Base-by-base conservation (phyloP, 768 basidiomycete species). In the Pleurotus sapidus region DNA sequence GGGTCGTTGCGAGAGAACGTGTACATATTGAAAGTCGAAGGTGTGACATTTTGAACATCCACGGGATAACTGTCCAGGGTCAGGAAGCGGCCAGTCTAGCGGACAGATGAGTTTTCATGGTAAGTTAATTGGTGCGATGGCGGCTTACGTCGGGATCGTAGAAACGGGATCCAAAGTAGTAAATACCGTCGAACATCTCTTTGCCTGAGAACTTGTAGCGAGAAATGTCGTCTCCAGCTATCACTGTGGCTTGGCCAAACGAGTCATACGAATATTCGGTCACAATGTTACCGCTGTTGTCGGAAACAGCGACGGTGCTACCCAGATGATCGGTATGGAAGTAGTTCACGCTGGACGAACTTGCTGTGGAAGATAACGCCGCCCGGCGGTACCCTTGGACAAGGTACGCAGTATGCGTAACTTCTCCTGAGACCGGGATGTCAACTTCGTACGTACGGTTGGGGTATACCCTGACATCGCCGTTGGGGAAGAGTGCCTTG, bases 101-200 rank as follows among this genome's bases (percentile, higher is more conserved):
- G 0, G 14, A 30, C 60, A 57, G 5, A 27, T 6, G 8, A 3
- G 34, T 7, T 6, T 38, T 2, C 20, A 1, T 20, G 3, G 20
- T 3, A 20, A 20, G 23, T 37, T 11, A 4, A 17, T n/a, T n/a
- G n/a, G n/a, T n/a, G 57, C 47, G 6, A 57, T 57, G 50, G 30
- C 57, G 48, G 5, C 42, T 45, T 17, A 55, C 54, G 8, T 25
- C 15, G 3, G 51, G 45, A 24, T 54, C 48, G 18, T 55, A 45
- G 42, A 60, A 61, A 24, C 59, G 57, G 15, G 60, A 43, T 24
- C 59, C 59, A 34, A 58, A 63, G 39, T 60, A 63, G 27, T 34
- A 20, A 20, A 20, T 20, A 20, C 20, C 20, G 20, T 20, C 20
- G 3, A 20, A 20, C 20, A 20, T 20, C 39, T 51, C 49, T 30